Base-by-base conservation (phyloP, 2,329 filamentous ascomycete species). In the Pseudofabraea citricarpa region DNA sequence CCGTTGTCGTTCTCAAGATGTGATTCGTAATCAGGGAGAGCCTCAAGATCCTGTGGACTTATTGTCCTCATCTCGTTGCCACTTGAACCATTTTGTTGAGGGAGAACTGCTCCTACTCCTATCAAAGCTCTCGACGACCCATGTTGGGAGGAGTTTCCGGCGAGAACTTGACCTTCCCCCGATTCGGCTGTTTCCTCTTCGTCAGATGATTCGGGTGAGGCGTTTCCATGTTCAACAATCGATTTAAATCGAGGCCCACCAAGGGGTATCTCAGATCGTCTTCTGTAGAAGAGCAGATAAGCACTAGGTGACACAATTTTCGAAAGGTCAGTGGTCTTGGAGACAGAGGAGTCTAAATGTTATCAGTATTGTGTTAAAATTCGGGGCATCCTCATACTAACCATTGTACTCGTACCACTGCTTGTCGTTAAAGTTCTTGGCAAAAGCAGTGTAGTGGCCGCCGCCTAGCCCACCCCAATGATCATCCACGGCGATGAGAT, bases 371-470 rank as follows among this genome's bases (percentile, higher is more conserved):
- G n/a, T n/a, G n/a, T n/a, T n/a, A n/a, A n/a, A n/a, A n/a, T n/a
- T n/a, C n/a, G n/a, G n/a, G n/a, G n/a, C n/a, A n/a, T n/a, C n/a
- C n/a, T 7, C 4, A 13, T 6, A 67, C 83, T 66, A 73, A 93
- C 90, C 91, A 64, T 98, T 97, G 64, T 94, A 97, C 55, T 94
- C 87, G 64, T 96, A 96, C 93, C 93, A 98, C 63, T 86, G 74
- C 45, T 78, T 78, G 58, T 95, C 89, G 48, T 87, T 74, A 65
- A 95, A 96, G 63, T 95, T 97, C 70, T 89, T 90, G 29, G 90
- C 90, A 64, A 83, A 90, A 21, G 93, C 93, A 16, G 90, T 97
- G 68, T 98, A 98, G 65, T 98, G 93, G 1, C 93, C 93, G 32
- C 93, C 93, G 47, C 90, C 90, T 27, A 98, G 77, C 22, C 90